Conservation (phyloP, 208 protist species). For the Acanthamoeba royreba region DNA sequence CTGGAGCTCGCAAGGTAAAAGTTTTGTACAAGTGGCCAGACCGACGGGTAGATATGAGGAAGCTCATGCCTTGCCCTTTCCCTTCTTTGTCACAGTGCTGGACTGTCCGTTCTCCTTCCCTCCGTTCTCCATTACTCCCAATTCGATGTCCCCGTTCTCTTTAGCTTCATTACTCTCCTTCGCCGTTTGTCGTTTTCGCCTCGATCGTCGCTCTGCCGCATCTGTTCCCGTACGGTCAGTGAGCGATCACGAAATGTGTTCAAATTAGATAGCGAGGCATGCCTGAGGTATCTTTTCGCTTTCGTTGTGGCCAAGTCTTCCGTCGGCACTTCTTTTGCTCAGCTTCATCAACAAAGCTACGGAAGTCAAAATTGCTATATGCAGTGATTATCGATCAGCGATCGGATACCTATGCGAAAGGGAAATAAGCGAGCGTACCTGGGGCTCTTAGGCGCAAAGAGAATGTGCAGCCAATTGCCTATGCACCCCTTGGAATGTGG, state of each 20-base stretch:
- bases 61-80: background rate
- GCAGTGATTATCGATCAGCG: background rate
- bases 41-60: too few relatives aligned
- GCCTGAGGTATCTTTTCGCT: background rate
- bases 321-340: slow-evolving; percentile 19
- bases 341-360: background rate
- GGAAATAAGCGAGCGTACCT: background rate
- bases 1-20: too few relatives aligned
- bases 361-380: background rate
- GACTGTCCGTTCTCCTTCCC: background rate
- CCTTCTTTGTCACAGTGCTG: background rate
- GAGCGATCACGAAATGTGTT: background rate
- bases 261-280: background rate
- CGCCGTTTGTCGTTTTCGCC: background rate
- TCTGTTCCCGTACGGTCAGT: background rate
- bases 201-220: background rate
- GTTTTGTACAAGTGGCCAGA: too few relatives aligned
- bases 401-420: background rate
- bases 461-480: background rate
- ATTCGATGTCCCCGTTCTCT: background rate
- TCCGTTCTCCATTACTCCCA: background rate
- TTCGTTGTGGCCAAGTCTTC: background rate
- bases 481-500: slow-evolving; percentile 9
- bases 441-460: background rate
- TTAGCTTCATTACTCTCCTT: background rate